A percentile compares a stretch with the other conserved stretches of the same genome.
Conservation (phyloP, 371 early-diverging fungal genomes). For the Dinochytrium kinnereticum region DNA sequence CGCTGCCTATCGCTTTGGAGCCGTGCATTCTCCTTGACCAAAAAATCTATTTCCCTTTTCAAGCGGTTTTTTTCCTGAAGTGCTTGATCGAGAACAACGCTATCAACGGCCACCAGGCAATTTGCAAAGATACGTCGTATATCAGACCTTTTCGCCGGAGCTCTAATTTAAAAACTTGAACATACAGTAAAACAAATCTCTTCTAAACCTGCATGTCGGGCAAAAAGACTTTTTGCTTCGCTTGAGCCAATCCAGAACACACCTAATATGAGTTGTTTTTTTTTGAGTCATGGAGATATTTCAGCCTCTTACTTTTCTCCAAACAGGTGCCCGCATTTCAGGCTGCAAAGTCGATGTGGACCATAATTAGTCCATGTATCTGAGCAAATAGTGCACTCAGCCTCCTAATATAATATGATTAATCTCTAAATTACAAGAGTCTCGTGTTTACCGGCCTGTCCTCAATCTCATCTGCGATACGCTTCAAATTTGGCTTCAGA, state of each 20-base stretch:
- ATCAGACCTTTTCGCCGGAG: not conserved
- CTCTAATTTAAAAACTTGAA: not conserved
- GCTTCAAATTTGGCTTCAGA: too few relatives aligned
- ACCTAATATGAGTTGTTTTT: not conserved
- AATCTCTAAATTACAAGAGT: too few relatives aligned
- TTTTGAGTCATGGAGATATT: too few relatives aligned
- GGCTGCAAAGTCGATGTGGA: not conserved
- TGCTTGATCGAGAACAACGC: not conserved
- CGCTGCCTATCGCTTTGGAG: not conserved
- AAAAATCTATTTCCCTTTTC: not conserved
- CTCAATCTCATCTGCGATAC: not conserved
- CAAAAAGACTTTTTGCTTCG: not conserved
- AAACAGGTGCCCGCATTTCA: slow-evolving; percentile 5
- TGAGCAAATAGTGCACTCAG: slow-evolving; percentile 5
- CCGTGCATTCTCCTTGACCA: not conserved
- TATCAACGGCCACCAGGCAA: not conserved
- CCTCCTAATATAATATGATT: not conserved
- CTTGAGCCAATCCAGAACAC: not conserved
- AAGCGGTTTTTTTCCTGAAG: slow-evolving; percentile 1
- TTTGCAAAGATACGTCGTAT: not conserved
- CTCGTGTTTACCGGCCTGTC: not conserved
- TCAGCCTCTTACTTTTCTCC: not conserved
- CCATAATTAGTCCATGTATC: slow-evolving; percentile 3
- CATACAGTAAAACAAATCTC: not conserved
- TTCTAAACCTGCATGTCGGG: slow-evolving; percentile 11